phyloP scores from a whole-genome alignment of 2,329 filamentous ascomycete species.

The Cordyceps militaris region DNA sequence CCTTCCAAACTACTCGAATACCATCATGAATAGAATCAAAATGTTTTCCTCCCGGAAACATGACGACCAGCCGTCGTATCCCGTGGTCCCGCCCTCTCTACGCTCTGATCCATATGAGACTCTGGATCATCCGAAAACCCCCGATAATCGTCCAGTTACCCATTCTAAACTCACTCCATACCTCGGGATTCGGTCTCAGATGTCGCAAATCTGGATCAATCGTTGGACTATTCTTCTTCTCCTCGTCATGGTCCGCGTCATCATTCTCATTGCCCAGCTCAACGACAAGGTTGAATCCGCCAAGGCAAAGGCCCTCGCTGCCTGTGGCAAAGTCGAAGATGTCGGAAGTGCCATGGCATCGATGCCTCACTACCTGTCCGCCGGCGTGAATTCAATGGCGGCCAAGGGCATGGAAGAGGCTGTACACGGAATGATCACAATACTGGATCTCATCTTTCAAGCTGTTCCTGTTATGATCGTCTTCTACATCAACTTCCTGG shows the following conservation, averaged over 20 bases:
- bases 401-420: conserved; percentile 73
- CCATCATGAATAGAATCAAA: conserved; percentile 26
- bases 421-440: conserved; percentile 69
- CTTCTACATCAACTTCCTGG: conserved; percentile 88
- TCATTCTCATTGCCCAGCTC: conserved; percentile 68
- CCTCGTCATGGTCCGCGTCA: conserved; percentile 72
- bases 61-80: conserved; percentile 26
- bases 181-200: conserved; percentile 76
- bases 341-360: conserved; percentile 94
- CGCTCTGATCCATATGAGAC: conserved; percentile 31
- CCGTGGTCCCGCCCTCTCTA: conserved; percentile 32
- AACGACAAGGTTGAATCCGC: conserved; percentile 69
- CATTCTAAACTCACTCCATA: conserved; percentile 77
- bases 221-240: conserved; percentile 88
- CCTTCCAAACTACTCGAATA: conserved; percentile 10
- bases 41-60: conserved; percentile 32
- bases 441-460: conserved; percentile 72
- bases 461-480: conserved; percentile 81
- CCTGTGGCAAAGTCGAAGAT: conserved; percentile 87
- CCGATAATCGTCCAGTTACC: conserved; percentile 42
- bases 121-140: conserved; percentile 24
- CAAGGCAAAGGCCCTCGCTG: conserved; percentile 73
- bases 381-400: conserved; percentile 80
- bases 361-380: conserved; percentile 91
- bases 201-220: conserved; percentile 97